Evolutionary conservation across 768 basidiomycete genomes (phyloP).

Genomic region (Rhodosporidiobolus odoratus): DNA sequence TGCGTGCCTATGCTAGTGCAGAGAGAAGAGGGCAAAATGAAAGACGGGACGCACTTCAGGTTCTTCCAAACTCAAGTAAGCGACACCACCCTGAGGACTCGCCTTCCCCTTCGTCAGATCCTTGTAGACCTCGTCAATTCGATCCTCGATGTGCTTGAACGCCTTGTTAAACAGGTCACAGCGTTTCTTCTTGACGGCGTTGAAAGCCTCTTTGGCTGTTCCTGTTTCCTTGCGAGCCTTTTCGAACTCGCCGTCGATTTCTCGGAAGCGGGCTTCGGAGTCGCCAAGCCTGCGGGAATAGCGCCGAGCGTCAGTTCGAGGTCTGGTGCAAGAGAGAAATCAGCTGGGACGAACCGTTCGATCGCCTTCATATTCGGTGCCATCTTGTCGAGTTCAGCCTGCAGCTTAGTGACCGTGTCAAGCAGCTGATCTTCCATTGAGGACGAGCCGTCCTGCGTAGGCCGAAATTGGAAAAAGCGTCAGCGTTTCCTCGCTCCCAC

Average conservation of each 20-base stretch:
- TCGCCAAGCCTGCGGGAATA: constrained; percentile 43
- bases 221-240: constrained; percentile 85
- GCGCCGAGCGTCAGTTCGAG: constrained; percentile 2
- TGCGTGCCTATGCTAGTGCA: background rate
- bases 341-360: constrained; percentile 58
- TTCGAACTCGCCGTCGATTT: constrained; percentile 88
- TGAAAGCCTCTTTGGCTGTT: constrained; percentile 82
- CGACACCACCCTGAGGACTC: constrained; percentile 89
- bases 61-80: constrained; percentile 92
- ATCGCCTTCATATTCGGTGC: constrained; percentile 96
- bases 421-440: constrained; percentile 70
- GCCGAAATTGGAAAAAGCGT: background rate
- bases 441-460: constrained; percentile 56
- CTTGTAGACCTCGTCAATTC: constrained; percentile 94
- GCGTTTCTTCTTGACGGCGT: constrained; percentile 68
- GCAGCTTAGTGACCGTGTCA: constrained; percentile 62
- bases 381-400: constrained; percentile 80
- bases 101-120: constrained; percentile 93
- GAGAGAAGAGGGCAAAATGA: too few species aligned
- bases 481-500: too few species aligned
- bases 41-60: constrained; percentile 62
- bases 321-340: background rate
- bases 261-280: constrained; percentile 65
- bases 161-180: constrained; percentile 90
- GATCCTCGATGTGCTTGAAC: constrained; percentile 89